Conservation (phyloP, 2,329 filamentous ascomycete genomes). For the Onygena corvina region DNA sequence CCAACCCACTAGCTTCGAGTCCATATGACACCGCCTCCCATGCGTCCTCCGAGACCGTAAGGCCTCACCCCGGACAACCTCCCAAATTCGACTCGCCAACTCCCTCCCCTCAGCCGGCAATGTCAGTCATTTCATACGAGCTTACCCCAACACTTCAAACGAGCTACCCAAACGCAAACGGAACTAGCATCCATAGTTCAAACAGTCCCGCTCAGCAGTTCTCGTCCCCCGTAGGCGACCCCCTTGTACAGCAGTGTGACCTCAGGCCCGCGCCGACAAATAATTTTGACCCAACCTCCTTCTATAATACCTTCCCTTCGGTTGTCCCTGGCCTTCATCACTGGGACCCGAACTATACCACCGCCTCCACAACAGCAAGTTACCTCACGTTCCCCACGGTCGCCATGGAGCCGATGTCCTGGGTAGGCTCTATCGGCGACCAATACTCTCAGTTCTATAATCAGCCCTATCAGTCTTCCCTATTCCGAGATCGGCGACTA, state of each 20-base stretch:
- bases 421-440: constrained; percentile 31
- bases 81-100: background rate
- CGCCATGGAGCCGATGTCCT: constrained; percentile 30
- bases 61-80: background rate
- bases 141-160: background rate
- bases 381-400: constrained; percentile 28
- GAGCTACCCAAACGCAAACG: background rate
- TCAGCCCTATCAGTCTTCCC: constrained; percentile 35
- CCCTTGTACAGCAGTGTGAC: background rate
- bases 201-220: background rate
- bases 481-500: constrained; percentile 51
- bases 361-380: constrained; percentile 28
- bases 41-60: background rate
- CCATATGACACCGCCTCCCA: background rate
- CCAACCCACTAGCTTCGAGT: background rate
- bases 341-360: constrained; percentile 32
- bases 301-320: constrained; percentile 32
- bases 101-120: background rate
- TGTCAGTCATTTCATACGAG: background rate
- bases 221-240: constrained; percentile 8
- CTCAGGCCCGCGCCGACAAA: constrained; percentile 18
- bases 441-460: constrained; percentile 39
- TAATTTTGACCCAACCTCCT: constrained; percentile 28
- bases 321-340: constrained; percentile 31
- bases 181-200: background rate